Base-by-base conservation (phyloP, 441 rosid species). In the Brassica hybrid region DNA sequence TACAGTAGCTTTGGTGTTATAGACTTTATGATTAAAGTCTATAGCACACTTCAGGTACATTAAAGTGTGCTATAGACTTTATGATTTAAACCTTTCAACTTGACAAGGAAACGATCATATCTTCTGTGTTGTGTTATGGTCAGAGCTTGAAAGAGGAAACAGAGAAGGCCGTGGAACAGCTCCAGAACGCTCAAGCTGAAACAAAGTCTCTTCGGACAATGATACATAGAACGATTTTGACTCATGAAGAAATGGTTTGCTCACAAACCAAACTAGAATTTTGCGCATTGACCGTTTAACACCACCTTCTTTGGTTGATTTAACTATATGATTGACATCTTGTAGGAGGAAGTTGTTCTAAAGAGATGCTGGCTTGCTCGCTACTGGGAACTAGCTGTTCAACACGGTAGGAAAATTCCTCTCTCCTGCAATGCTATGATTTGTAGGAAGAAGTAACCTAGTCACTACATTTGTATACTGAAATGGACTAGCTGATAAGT, bases 341-440 rank as follows among this genome's bases (percentile, higher is more conserved):
- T 85, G 68, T 83, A 96, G 99, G 99, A 94, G 84, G 99, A 96
- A 86, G 98, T 96, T 76, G 98, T 92, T 76, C 76, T 96, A 80
- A 96, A 94, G 92, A 90, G 98, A 84, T 96, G 99, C 75, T 94
- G 99, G 99, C 98, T 96, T 80, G 96, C 98, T 81, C 96, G 97
- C 66, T 91, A 91, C 82, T 96, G 99, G 98, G 93, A 91, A 80
- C 86, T 96, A 68, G 97, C 97, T 82, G 92, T 88, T 56, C 87
- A 86, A 48, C 89, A 96, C 81, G 96, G 99, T 96, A 89, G 54
- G 56, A 60, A 43, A 64, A 27, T 11, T 62, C 60, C 16, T 27
- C 52, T 54, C 59, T 67, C n/a, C 54, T 52, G 23, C 23, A 21
- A 21, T 21, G 23, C 23, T 1, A 21, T 21, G 2, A 1, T 21